Conservation (phyloP, 1,284 basidiomycete species). For the Cutaneotrichosporon dermatis region DNA sequence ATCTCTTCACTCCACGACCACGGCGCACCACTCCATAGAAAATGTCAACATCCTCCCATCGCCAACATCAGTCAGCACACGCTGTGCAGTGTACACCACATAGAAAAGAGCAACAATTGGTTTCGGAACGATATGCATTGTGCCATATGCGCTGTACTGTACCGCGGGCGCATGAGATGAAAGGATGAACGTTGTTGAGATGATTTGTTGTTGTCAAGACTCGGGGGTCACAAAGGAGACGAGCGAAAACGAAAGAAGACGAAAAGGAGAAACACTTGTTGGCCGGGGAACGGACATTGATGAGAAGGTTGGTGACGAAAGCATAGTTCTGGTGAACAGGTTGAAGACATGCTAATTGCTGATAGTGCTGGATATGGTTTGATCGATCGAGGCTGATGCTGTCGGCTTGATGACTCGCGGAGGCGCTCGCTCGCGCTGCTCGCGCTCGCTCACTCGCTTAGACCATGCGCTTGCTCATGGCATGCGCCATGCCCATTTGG, state of each 20-base stretch:
- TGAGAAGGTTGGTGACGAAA: neutral
- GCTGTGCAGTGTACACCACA: neutral
- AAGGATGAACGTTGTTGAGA: neutral
- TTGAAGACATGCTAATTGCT: constrained; percentile 2
- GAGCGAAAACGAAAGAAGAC: constrained; percentile 21
- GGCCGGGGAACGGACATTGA: neutral
- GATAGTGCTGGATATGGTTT: neutral
- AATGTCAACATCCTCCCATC: neutral
- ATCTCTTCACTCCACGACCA: too few species aligned
- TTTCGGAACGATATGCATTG: constrained; percentile 11
- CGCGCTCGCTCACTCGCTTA: too few species aligned
- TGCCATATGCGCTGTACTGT: constrained; percentile 3
- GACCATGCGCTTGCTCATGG: constrained; percentile 7
- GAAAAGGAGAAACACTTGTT: neutral
- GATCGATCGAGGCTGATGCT: too few species aligned
- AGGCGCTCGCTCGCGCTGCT: too few species aligned
- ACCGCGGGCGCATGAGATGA: neutral
- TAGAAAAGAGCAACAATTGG: neutral
- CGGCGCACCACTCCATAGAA: neutral
- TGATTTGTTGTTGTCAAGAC: neutral
- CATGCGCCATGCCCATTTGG: constrained; percentile 12
- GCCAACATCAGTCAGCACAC: neutral
- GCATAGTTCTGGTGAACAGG: neutral
- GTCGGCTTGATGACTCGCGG: too few species aligned
- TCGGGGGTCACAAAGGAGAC: constrained; percentile 7